These are phyloP conservation scores for Pythium biforme DNA, from an alignment of 352 stramenopile species.

Conservation along the genomic window DNA sequence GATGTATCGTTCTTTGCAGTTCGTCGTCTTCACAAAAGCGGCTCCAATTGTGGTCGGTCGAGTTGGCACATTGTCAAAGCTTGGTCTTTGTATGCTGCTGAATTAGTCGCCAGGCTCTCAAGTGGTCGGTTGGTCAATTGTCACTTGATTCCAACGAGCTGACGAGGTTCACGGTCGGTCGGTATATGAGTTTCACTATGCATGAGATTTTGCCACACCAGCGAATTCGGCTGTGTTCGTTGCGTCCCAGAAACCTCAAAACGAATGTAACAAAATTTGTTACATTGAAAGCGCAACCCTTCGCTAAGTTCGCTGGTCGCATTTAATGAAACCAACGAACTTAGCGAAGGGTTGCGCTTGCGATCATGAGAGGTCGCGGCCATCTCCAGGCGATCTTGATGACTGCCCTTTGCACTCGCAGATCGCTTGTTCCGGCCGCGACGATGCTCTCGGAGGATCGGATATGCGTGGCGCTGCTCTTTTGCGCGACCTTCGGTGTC, in stretches of 20 bases:
- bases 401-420: no score
- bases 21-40: constrained; percentile 19
- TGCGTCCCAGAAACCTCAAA: neutral
- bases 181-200: constrained; percentile 43
- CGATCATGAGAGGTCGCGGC: constrained; percentile 24
- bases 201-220: neutral
- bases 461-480: constrained; percentile 61
- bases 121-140: constrained; percentile 15
- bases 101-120: neutral
- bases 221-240: constrained; percentile 34
- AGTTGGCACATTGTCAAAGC: neutral
- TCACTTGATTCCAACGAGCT: constrained; percentile 19
- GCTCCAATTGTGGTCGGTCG: constrained; percentile 18
- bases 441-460: constrained; percentile 44
- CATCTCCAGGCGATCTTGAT: no score
- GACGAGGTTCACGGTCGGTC: constrained; percentile 39
- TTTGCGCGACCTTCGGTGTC: constrained; percentile 73
- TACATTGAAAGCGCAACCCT: no score
- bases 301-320: no score
- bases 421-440: no score
- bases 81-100: constrained; percentile 23
- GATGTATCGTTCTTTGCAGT: constrained; percentile 21
- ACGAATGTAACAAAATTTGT: no score
- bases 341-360: neutral
- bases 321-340: neutral